A percentile compares a stretch with the other conserved stretches of the same genome.
Conservation (phyloP, 2,329 filamentous ascomycete species). For the Verticillium zaregamsianum region DNA sequence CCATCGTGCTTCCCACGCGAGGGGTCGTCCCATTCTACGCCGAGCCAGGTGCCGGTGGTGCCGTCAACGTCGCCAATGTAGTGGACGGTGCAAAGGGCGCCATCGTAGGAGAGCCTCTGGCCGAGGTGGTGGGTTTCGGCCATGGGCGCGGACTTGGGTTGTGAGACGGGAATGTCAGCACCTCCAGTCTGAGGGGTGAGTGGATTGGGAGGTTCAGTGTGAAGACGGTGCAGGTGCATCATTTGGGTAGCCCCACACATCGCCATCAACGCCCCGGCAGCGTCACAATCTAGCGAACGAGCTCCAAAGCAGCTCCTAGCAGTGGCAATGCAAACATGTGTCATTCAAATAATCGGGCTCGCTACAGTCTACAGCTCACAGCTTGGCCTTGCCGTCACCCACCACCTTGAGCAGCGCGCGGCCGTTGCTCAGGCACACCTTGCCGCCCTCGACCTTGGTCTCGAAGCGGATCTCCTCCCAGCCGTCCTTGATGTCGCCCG, state of each 20-base stretch:
- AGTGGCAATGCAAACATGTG: not conserved
- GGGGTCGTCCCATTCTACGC: constrained; percentile 94
- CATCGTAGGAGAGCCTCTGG: constrained; percentile 71
- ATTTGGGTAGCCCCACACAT: not conserved
- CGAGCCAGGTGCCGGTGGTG: constrained; percentile 78
- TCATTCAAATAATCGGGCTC: not conserved
- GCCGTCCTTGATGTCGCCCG: constrained; percentile 54
- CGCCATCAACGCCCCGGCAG: not conserved
- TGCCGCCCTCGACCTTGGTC: constrained; percentile 72
- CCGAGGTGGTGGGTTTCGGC: constrained; percentile 46
- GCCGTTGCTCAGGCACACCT: constrained; percentile 84
- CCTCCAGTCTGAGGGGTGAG: not conserved
- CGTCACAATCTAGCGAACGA: not conserved
- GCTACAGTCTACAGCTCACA: constrained; percentile 35
- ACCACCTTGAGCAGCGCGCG: constrained; percentile 70
- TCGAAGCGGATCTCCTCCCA: constrained; percentile 84
- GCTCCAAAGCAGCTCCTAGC: not conserved
- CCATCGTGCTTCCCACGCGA: constrained; percentile 87
- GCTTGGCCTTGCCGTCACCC: constrained; percentile 54
- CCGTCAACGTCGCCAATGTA: constrained; percentile 75
- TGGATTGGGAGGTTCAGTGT: not conserved
- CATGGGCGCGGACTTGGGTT: constrained; percentile 25
- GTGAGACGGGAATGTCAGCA: not conserved
- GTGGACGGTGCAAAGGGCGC: constrained; percentile 75
- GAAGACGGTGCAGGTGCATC: not conserved